phyloP scores from a whole-genome alignment of 1,284 basidiomycete species.

The Trichosporon coremiiforme region DNA sequence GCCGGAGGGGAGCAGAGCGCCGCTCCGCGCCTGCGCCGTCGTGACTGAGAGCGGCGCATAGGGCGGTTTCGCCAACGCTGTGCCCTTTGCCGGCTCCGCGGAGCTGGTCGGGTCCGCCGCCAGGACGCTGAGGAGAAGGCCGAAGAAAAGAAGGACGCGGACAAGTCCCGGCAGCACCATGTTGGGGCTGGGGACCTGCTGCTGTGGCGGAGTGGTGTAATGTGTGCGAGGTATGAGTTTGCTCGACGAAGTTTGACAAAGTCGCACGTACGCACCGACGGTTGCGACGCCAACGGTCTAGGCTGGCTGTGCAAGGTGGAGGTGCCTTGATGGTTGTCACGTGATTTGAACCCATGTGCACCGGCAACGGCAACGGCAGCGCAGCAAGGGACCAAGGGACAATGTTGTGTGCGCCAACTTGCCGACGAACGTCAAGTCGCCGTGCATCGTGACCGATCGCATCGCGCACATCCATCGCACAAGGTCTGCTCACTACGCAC shows the following conservation, averaged over 20 bases:
- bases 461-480: background rate
- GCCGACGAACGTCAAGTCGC: constrained; percentile 5
- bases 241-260: background rate
- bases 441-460: background rate
- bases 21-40: background rate
- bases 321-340: background rate
- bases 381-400: background rate
- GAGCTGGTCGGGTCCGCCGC: background rate
- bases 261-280: background rate
- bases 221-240: background rate
- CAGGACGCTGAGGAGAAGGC: background rate
- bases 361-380: background rate
- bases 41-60: background rate
- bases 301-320: constrained; percentile 4
- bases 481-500: background rate
- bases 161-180: constrained; percentile 17
- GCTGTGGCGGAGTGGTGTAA: background rate
- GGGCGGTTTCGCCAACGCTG: background rate
- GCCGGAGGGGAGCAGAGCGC: background rate
- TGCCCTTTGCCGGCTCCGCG: background rate
- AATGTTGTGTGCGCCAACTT: constrained; percentile 13
- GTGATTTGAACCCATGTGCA: background rate
- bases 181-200: constrained; percentile 13
- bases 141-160: background rate
- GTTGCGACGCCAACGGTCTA: background rate